These are phyloP conservation scores for Cordyceps farinosa DNA, from an alignment of 2,329 filamentous ascomycete species.

Conservation along the genomic window DNA sequence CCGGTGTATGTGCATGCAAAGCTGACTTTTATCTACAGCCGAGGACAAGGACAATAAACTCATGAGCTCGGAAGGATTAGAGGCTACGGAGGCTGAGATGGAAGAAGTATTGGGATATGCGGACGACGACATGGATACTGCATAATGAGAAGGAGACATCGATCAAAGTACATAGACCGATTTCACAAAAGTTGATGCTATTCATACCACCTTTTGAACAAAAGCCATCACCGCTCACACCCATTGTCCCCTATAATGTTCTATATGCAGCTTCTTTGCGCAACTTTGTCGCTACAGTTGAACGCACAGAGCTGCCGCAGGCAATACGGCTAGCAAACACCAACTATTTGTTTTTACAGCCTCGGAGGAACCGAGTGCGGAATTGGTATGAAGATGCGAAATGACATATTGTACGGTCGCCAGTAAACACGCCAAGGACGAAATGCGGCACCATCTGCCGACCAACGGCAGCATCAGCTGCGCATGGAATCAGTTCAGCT, in stretches of 20 bases:
- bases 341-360: no score
- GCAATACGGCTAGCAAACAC: no score
- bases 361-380: no score
- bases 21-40: constrained; percentile 38
- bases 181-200: not conserved
- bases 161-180: not conserved
- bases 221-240: no score
- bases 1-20: constrained; percentile 8
- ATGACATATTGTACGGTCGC: no score
- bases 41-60: constrained; percentile 66
- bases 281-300: not conserved
- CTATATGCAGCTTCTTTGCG: not conserved
- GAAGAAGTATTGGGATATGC: constrained; percentile 47
- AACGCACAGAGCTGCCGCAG: no score
- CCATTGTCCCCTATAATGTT: no score
- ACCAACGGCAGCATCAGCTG: no score
- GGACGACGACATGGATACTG: constrained; percentile 28
- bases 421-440: no score
- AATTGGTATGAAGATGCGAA: no score
- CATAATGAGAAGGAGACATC: not conserved
- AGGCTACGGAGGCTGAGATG: constrained; percentile 61
- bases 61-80: constrained; percentile 64
- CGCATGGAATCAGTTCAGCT: no score
- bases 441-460: no score
- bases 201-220: not conserved